Percentiles rank a stretch among this genome's conserved stretches.
Evolutionary conservation across 2,329 filamentous ascomycete genomes (phyloP).

Genomic region (Ceratocystis cubensis): DNA sequence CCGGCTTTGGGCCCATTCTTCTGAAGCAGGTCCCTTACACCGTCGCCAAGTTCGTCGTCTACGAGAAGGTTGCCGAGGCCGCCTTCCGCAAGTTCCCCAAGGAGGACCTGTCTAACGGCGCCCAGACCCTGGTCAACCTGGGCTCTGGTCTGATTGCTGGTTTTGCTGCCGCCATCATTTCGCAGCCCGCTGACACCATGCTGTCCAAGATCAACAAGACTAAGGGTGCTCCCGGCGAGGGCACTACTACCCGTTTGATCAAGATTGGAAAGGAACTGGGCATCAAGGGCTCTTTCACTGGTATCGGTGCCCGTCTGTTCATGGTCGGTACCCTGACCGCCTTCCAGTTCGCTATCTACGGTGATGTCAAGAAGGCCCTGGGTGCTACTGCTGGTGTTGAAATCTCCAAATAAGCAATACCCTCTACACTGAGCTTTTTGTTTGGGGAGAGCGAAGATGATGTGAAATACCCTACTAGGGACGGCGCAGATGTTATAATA

Average conservation of each 20-base stretch:
- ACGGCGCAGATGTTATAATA: slow-evolving; percentile 21
- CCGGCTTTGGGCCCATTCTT: slow-evolving; percentile 75
- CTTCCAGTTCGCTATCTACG: slow-evolving; percentile 84
- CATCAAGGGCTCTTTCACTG: slow-evolving; percentile 61
- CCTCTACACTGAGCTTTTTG: background rate
- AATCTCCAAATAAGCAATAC: slow-evolving; percentile 39
- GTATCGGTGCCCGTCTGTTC: slow-evolving; percentile 60
- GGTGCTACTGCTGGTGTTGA: slow-evolving; percentile 67
- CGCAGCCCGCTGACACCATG: slow-evolving; percentile 88
- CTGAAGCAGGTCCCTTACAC: slow-evolving; percentile 87
- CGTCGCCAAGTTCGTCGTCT: slow-evolving; percentile 91
- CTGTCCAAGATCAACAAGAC: slow-evolving; percentile 95
- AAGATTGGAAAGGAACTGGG: slow-evolving; percentile 85
- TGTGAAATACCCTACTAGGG: slow-evolving; percentile 4
- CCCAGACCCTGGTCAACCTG: slow-evolving; percentile 74
- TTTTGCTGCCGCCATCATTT: slow-evolving; percentile 75
- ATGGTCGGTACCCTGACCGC: slow-evolving; percentile 60
- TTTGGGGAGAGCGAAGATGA: background rate
- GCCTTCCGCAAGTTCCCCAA: slow-evolving; percentile 61
- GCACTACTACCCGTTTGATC: slow-evolving; percentile 65
- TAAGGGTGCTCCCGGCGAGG: slow-evolving; percentile 74
- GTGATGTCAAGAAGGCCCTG: slow-evolving; percentile 55
- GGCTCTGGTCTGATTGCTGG: slow-evolving; percentile 35
- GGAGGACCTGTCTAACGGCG: slow-evolving; percentile 50
- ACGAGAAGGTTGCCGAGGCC: slow-evolving; percentile 72